Evolutionary conservation across 257 asterid species (phyloP).

Genomic region (Plantago ovata): DNA sequence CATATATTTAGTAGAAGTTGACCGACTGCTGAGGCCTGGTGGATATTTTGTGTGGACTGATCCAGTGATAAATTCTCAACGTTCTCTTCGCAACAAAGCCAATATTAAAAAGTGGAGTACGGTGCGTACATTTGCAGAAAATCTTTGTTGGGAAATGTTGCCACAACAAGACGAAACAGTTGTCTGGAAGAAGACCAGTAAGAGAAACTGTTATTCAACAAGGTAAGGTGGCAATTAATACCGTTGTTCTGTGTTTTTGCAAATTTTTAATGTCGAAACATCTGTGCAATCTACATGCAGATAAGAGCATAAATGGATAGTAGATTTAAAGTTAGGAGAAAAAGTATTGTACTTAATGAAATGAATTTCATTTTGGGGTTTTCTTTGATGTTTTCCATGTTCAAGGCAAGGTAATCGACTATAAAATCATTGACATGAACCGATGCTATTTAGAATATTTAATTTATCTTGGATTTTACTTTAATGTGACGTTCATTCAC

Average conservation of each 20-base stretch:
- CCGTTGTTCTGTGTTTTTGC: neutral
- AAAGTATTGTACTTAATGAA: no score
- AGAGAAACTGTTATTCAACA: constrained; percentile 63
- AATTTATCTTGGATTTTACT: no score
- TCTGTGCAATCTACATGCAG: no score
- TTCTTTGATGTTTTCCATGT: neutral
- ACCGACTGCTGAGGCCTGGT: constrained; percentile 92
- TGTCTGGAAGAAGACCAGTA: constrained; percentile 90
- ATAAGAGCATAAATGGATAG: no score
- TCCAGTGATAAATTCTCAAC: constrained; percentile 72
- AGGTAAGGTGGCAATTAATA: constrained; percentile 42
- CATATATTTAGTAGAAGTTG: constrained; percentile 70
- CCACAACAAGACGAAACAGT: constrained; percentile 94
- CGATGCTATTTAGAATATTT: no score
- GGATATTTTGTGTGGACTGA: constrained; percentile 99
- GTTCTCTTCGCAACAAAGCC: constrained; percentile 62
- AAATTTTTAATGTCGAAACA: no score
- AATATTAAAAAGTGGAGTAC: constrained; percentile 80
- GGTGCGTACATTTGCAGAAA: constrained; percentile 53
- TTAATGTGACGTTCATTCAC: no score
- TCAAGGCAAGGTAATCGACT: neutral
- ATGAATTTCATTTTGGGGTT: no score
- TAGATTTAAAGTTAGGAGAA: no score
- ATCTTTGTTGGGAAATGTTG: constrained; percentile 87
- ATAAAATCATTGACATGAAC: no score